A percentile compares a stretch with the other conserved stretches of the same genome.
These are phyloP conservation scores for Cytospora chrysosperma DNA, from an alignment of 2,329 filamentous ascomycete species.

Conservation along the genomic window DNA sequence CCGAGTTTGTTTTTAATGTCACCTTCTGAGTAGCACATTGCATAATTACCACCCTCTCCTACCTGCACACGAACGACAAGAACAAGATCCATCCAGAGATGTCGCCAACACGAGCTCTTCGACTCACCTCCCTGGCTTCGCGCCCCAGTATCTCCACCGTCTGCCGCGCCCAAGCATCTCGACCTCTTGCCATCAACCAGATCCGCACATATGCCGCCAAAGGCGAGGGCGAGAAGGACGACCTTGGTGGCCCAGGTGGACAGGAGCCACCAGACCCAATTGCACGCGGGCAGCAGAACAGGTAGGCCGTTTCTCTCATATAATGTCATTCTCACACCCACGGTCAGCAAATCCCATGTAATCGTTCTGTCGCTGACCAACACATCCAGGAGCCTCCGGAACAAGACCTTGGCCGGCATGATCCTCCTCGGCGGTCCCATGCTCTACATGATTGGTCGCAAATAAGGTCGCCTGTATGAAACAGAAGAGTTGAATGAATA, in stretches of 20 bases:
- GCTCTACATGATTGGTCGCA: constrained; percentile 6
- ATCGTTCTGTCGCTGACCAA: background rate
- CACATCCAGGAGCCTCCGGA: constrained; percentile 4
- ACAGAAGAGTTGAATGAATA: no score
- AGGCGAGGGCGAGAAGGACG: constrained; percentile 8
- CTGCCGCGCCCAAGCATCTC: background rate
- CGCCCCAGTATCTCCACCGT: background rate
- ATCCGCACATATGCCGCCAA: constrained; percentile 8
- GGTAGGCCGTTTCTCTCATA: background rate
- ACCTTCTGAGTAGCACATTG: no score
- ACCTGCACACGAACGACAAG: background rate
- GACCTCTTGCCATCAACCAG: background rate
- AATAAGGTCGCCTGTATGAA: background rate
- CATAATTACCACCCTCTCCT: background rate
- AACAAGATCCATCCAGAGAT: background rate
- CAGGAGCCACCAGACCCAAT: constrained; percentile 15
- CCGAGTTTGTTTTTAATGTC: no score
- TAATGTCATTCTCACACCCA: rapidly evolving
- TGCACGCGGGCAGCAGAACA: constrained; percentile 14
- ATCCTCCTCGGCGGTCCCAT: background rate
- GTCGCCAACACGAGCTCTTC: background rate
- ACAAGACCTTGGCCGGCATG: constrained; percentile 9
- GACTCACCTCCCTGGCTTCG: background rate
- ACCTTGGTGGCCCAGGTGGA: constrained; percentile 21
- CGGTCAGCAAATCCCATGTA: background rate